Percentiles rank a stretch among this genome's conserved stretches.
These are phyloP conservation scores for Thraustochytrium sp. DNA, from an alignment of 352 stramenopile genomes.

Conservation along the genomic window DNA sequence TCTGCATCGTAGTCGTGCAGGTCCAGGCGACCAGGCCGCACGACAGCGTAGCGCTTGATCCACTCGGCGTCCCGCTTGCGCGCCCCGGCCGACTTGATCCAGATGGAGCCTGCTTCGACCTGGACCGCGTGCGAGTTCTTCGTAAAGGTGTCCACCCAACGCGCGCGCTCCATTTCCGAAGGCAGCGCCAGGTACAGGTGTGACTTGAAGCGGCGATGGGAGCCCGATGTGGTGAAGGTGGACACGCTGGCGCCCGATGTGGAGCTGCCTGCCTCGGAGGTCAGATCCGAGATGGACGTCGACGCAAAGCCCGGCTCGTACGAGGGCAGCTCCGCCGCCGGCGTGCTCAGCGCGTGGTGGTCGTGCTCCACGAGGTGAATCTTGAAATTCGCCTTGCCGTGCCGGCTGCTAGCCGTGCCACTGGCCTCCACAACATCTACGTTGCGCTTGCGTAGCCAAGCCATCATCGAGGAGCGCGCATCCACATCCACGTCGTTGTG, in stretches of 20 bases:
- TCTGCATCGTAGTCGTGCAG: neutral
- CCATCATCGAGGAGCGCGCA: slow-evolving; percentile 12
- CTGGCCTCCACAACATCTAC: neutral
- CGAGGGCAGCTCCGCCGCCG: neutral
- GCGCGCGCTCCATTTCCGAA: neutral
- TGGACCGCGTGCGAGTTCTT: neutral
- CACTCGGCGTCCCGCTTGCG: slow-evolving; percentile 22
- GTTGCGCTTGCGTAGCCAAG: slow-evolving; percentile 10
- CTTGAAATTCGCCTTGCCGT: neutral
- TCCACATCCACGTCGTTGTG: neutral
- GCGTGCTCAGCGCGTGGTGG: neutral
- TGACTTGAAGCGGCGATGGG: neutral
- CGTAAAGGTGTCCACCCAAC: neutral
- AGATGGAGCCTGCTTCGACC: slow-evolving; percentile 4
- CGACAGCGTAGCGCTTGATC: slow-evolving; percentile 30
- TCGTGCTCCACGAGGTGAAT: slow-evolving; percentile 1
- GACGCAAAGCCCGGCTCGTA: neutral
- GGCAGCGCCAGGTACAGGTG: slow-evolving; percentile 11
- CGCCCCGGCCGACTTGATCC: neutral
- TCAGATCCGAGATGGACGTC: neutral
- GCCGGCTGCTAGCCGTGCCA: neutral
- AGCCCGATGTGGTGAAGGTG: neutral
- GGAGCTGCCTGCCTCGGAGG: neutral
- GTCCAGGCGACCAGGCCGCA: neutral
- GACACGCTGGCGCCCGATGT: neutral